A percentile compares a stretch with the other conserved stretches of the same genome.
Conservation (phyloP, 768 basidiomycete species). For the Mycena albidolilacea region DNA sequence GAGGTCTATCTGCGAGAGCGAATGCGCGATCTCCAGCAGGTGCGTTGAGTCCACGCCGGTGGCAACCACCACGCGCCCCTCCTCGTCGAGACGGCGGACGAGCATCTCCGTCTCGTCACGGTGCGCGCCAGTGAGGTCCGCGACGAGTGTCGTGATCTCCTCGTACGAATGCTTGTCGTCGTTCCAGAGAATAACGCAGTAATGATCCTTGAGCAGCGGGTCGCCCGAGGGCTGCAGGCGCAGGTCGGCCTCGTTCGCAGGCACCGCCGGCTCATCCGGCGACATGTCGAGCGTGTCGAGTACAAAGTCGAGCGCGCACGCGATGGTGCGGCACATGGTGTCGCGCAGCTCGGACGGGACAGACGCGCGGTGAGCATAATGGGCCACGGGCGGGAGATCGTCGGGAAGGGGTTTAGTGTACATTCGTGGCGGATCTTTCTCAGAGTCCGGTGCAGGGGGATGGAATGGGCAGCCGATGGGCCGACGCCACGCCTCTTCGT, state of each 20-base stretch:
- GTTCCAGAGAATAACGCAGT: constrained; percentile 92
- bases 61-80: constrained; percentile 88
- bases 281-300: constrained; percentile 88
- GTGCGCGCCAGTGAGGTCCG: constrained; percentile 65
- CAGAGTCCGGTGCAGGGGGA: constrained; percentile 62
- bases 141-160: constrained; percentile 84
- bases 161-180: constrained; percentile 97
- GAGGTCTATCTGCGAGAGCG: constrained; percentile 89
- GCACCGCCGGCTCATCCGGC: constrained; percentile 82
- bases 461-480: constrained; percentile 82
- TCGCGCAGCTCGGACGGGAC: constrained; percentile 79
- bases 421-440: constrained; percentile 55
- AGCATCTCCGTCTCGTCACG: constrained; percentile 71
- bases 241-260: constrained; percentile 76
- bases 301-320: constrained; percentile 85
- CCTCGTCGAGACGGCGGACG: constrained; percentile 77
- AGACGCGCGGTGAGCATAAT: constrained; percentile 70
- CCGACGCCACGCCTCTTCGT: constrained; percentile 87
- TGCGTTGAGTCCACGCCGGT: constrained; percentile 68
- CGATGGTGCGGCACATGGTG: constrained; percentile 81
- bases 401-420: constrained; percentile 58
- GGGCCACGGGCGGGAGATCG: constrained; percentile 72
- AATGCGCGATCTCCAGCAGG: constrained; percentile 84
- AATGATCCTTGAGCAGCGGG: constrained; percentile 84
- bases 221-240: constrained; percentile 83